Base-by-base conservation (phyloP, 169 alveolate species). In the Plasmodium yoelii region DNA sequence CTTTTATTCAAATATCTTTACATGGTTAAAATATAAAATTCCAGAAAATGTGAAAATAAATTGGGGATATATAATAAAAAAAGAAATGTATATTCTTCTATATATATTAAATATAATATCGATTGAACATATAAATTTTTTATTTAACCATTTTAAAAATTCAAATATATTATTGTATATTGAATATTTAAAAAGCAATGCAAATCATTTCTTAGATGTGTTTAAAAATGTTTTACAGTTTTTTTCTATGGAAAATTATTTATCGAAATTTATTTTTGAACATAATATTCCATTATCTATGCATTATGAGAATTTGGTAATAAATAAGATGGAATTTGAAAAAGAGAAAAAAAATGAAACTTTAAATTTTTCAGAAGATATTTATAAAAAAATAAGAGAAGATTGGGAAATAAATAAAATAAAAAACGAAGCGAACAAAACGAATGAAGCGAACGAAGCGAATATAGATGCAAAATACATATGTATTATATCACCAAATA, bases 401-500 rank as follows among this genome's bases (percentile, higher is more conserved):
- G 4, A 4, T 34, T 34, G 42, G 42, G 5, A 0, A 34, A 34
- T 5, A 3, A 4, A 34, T 0, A 3, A 0, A 5, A 34, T 34
- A 0, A 34, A 34, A 3, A 34, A 34, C 0, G 0, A 34, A 34
- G 0, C 42, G 0, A 34, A 34, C n/a, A n/a, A n/a, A n/a, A n/a
- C n/a, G n/a, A n/a, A n/a, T n/a, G n/a, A n/a, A n/a, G n/a, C n/a
- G n/a, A 34, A 34, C 0, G 0, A 34, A 34, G 0, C 42, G 0
- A 34, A 34, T 34, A 5, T 3, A 34, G 42, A 34, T 34, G 42
- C 51, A 6, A 65, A 44, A 47, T 82, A 82, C n/a, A 44, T 82
- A n/a, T 82, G 90, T 13, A 67, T 82, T 10, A 55, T 82, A 19
- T 82, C 90, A 2, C 90, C 90, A 1, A 34, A 82, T n/a, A 44